Conservation (phyloP, 495 filamentous ascomycete species). For the Hypoxylon lenormandii region DNA sequence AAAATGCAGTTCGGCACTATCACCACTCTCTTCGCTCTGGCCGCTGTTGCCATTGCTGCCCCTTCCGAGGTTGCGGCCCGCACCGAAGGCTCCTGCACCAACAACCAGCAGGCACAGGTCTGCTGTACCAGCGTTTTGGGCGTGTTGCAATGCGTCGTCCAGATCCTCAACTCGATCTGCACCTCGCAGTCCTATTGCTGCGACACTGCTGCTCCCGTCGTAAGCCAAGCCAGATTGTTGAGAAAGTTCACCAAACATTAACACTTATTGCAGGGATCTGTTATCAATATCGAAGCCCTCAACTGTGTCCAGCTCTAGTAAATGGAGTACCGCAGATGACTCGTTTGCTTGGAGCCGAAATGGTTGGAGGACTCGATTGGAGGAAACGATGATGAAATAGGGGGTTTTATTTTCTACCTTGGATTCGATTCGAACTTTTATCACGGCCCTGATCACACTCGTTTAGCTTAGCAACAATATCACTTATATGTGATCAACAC, state of each 20-base stretch:
- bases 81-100: constrained; percentile 26
- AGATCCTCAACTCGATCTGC: constrained; percentile 16
- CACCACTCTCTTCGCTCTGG: constrained; percentile 41
- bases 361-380: constrained; percentile 3
- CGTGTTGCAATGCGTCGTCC: constrained; percentile 29
- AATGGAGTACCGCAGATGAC: background rate
- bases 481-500: constrained; percentile 16
- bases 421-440: constrained; percentile 22
- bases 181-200: constrained; percentile 41
- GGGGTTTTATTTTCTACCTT: background rate
- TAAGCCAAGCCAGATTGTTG: constrained; percentile 14
- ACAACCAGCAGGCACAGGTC: constrained; percentile 31
- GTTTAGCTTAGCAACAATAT: constrained; percentile 27
- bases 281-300: constrained; percentile 32
- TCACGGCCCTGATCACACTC: constrained; percentile 48
- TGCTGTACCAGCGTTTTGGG: constrained; percentile 35
- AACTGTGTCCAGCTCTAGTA: constrained; percentile 28
- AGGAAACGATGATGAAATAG: constrained; percentile 12
- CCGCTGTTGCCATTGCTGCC: constrained; percentile 42
- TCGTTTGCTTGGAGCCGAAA: background rate
- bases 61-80: constrained; percentile 31
- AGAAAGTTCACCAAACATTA: background rate
- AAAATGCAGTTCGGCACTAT: constrained; percentile 46
- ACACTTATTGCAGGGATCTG: constrained; percentile 15
- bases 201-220: background rate